These are phyloP conservation scores for Xylaria longipes DNA, from an alignment of 495 filamentous ascomycete genomes.

Conservation along the genomic window DNA sequence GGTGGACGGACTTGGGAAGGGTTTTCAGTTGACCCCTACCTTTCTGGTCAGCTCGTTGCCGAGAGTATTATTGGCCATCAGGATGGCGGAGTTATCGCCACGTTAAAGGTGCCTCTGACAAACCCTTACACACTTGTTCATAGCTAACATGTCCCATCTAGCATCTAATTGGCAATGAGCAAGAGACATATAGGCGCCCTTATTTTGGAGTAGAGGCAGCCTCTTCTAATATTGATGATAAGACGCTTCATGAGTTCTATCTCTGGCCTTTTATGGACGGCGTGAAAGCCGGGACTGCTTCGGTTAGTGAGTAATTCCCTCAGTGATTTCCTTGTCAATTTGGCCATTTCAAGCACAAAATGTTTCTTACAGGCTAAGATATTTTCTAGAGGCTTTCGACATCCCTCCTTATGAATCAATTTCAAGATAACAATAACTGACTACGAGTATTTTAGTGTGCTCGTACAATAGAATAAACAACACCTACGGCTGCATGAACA, in stretches of 20 bases:
- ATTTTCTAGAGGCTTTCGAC: not conserved
- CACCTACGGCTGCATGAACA: constrained; percentile 70
- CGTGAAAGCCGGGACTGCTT: constrained; percentile 63
- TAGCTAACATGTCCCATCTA: constrained; percentile 25
- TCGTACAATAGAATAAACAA: constrained; percentile 73
- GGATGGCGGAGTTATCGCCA: constrained; percentile 60
- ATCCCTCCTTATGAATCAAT: not conserved
- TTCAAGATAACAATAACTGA: not conserved
- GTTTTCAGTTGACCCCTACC: constrained; percentile 57
- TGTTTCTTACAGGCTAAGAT: not conserved
- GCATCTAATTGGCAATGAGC: constrained; percentile 71
- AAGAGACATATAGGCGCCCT: constrained; percentile 67
- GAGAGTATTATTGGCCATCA: constrained; percentile 59
- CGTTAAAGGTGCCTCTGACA: constrained; percentile 55
- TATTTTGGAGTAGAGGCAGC: constrained; percentile 54
- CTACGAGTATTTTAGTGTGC: constrained; percentile 53
- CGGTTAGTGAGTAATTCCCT: constrained; percentile 46
- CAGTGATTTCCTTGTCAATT: not conserved
- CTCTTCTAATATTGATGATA: constrained; percentile 69
- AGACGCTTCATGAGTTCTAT: constrained; percentile 74
- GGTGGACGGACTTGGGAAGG: constrained; percentile 65
- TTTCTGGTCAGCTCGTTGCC: constrained; percentile 52
- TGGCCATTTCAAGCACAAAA: not conserved
- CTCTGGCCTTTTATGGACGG: constrained; percentile 74
- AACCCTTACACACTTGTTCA: not conserved